These are phyloP conservation scores for Silene noctiflora DNA, from an alignment of 179 eudicot genomes.

Conservation along the genomic window DNA sequence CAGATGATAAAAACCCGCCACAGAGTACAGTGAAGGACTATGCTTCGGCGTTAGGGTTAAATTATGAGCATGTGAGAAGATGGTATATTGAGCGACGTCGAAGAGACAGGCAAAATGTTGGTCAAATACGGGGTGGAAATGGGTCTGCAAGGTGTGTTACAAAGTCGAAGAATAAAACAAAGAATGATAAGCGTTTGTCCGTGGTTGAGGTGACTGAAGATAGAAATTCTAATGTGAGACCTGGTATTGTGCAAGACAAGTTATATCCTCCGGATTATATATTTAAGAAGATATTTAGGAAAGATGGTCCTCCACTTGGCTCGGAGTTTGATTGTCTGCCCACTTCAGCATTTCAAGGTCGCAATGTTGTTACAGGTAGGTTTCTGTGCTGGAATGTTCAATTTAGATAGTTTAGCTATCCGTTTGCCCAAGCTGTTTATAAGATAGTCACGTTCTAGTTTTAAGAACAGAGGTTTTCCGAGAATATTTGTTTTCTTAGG, in stretches of 20 bases:
- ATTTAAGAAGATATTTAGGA: constrained; percentile 56
- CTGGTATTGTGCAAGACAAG: constrained; percentile 30
- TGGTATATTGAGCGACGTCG: constrained; percentile 44
- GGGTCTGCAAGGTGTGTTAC: neutral
- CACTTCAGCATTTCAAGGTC: constrained; percentile 38
- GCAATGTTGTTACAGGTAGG: constrained; percentile 21
- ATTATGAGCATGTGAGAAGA: constrained; percentile 39
- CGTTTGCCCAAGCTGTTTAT: neutral
- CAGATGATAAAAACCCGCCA: constrained; percentile 46
- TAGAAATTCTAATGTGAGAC: constrained; percentile 20
- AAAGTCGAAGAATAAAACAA: constrained; percentile 17
- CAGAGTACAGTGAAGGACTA: constrained; percentile 40
- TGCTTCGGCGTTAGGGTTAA: constrained; percentile 38
- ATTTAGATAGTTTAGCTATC: neutral
- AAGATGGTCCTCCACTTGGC: constrained; percentile 85
- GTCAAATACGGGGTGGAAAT: constrained; percentile 17
- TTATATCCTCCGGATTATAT: constrained; percentile 46
- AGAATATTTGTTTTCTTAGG: neutral
- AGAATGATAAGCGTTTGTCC: constrained; percentile 19
- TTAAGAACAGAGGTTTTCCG: neutral
- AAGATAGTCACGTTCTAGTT: neutral
- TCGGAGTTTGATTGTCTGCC: constrained; percentile 65
- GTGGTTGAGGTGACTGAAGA: constrained; percentile 25
- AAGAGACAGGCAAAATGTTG: constrained; percentile 33
- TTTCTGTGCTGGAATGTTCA: neutral